Percentiles rank a stretch among this genome's conserved stretches.
Conservation (phyloP, 176 grass and related monocot genomes). For the Oryza brachyantha region DNA sequence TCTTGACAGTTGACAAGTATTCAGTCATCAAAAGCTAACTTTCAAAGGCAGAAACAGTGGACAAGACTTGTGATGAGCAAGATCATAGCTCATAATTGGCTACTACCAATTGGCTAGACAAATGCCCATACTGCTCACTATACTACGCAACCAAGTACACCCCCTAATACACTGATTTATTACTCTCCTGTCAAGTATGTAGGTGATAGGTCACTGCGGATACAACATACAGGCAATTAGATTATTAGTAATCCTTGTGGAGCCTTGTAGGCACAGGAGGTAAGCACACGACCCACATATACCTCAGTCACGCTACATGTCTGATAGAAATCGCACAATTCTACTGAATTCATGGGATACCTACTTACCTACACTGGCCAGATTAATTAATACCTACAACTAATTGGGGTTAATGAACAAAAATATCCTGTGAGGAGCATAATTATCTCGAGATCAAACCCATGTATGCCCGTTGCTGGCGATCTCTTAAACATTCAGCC, state of each 20-base stretch:
- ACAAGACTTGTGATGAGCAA: conserved; percentile 4
- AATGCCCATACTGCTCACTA: background rate
- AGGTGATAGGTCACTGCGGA: background rate
- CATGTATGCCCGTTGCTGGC: no score
- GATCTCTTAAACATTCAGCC: no score
- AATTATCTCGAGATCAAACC: no score
- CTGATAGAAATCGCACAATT: background rate
- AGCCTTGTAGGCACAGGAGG: background rate
- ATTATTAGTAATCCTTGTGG: background rate
- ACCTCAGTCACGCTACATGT: background rate
- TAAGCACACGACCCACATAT: background rate
- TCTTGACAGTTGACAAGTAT: background rate
- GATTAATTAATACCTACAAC: no score
- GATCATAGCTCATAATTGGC: background rate
- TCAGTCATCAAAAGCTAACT: background rate
- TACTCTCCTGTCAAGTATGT: background rate
- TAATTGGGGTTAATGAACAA: no score
- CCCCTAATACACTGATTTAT: background rate
- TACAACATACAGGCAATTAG: background rate
- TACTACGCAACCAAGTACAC: background rate
- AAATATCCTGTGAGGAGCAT: no score
- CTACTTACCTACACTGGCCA: no score
- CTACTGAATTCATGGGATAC: no score
- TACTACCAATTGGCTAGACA: background rate
- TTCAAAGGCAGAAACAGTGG: conserved; percentile 12